Percentiles rank a stretch among this genome's conserved stretches.
These are phyloP conservation scores for Stagonosporopsis cucurbitacearum DNA, from an alignment of 2,329 filamentous ascomycete genomes.

Conservation along the genomic window DNA sequence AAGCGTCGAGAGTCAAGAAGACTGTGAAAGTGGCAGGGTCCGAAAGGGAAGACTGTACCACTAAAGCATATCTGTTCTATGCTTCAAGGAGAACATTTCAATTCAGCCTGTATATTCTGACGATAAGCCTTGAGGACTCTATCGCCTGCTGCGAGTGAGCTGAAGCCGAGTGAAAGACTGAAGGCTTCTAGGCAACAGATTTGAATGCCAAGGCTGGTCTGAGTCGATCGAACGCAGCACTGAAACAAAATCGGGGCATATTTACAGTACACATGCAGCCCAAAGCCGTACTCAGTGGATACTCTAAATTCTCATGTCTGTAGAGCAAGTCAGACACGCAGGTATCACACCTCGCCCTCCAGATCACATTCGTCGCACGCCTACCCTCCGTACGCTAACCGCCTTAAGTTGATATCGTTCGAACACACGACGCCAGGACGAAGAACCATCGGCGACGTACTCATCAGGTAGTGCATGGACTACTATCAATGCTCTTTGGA, in stretches of 20 bases:
- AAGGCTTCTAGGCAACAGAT: background rate
- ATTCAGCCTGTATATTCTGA: too few species aligned
- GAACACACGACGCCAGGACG: background rate
- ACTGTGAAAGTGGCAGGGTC: too few species aligned
- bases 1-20: too few species aligned
- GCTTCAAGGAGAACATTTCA: too few species aligned
- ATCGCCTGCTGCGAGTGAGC: too few species aligned
- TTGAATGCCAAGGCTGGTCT: background rate
- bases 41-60: too few species aligned
- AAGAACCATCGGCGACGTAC: background rate
- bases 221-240: too few species aligned
- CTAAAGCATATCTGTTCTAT: too few species aligned
- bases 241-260: too few species aligned
- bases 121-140: too few species aligned
- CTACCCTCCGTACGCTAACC: background rate
- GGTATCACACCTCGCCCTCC: background rate
- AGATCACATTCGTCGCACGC: background rate
- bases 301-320: background rate
- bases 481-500: constrained; percentile 32
- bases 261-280: too few species aligned
- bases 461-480: constrained; percentile 22
- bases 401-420: background rate
- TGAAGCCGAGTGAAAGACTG: background rate
- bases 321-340: background rate
- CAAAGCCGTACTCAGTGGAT: background rate